Evolutionary conservation across 2,329 filamentous ascomycete species (phyloP).

Genomic region (Onygenales sp.): DNA sequence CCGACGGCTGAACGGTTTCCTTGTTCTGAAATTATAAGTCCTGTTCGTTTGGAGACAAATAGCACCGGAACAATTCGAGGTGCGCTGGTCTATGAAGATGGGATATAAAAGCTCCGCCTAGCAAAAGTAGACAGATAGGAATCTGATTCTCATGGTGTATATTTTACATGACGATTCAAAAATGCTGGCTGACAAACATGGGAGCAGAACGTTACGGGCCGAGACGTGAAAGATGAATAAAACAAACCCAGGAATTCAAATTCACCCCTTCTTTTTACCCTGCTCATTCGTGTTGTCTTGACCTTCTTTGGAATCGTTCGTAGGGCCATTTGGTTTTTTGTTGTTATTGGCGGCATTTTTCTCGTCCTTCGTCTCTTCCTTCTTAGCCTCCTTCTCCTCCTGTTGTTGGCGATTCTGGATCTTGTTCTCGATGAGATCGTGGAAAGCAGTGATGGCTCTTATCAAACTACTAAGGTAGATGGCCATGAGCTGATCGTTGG

Average conservation of each 20-base stretch:
- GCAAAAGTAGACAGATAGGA: constrained; percentile 19
- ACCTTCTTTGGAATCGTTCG: constrained; percentile 48
- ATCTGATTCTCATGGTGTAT: not conserved
- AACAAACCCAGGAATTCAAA: not conserved
- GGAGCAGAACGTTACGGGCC: not conserved
- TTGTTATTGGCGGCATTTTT: constrained; percentile 36
- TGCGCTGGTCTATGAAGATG: not conserved
- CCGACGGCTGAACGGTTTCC: no score
- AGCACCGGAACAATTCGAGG: no score
- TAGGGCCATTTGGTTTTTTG: constrained; percentile 37
- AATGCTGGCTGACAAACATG: not conserved
- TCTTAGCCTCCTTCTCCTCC: constrained; percentile 82
- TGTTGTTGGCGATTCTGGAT: constrained; percentile 97
- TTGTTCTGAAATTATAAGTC: no score
- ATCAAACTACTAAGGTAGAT: constrained; percentile 97
- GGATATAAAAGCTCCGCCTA: not conserved
- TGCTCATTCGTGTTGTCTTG: constrained; percentile 50
- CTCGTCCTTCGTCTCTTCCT: constrained; percentile 54
- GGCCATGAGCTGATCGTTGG: constrained; percentile 96
- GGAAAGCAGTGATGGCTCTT: constrained; percentile 95
- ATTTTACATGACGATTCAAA: constrained; percentile 1
- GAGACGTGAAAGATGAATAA: not conserved
- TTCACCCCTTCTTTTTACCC: constrained; percentile 47
- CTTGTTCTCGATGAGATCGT: constrained; percentile 99
- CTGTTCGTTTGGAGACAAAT: no score